These are phyloP conservation scores for Aegilops sharonensis DNA, from an alignment of 176 grass and related monocot species.

Conservation along the genomic window DNA sequence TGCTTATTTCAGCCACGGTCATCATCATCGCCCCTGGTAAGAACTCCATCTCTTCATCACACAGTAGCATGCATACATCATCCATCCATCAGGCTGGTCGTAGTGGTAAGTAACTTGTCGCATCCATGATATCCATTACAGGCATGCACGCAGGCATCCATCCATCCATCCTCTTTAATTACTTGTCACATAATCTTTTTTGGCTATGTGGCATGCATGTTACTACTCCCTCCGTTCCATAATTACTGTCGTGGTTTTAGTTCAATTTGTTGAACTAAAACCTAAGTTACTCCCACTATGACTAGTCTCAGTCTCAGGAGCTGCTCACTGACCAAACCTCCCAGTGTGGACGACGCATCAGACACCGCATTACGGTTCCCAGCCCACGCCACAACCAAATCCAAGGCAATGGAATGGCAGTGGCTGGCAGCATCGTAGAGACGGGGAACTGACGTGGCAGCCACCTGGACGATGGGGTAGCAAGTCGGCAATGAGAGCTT, in stretches of 20 bases:
- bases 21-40: not conserved
- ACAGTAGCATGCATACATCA: too few relatives aligned
- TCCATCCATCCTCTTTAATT: too few relatives aligned
- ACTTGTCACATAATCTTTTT: too few relatives aligned
- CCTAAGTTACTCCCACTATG: too few relatives aligned
- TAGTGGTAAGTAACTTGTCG: too few relatives aligned
- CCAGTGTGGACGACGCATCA: not conserved
- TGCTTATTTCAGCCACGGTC: not conserved
- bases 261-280: too few relatives aligned
- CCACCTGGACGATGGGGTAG: not conserved
- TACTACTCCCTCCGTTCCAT: too few relatives aligned
- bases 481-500: not conserved
- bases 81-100: not conserved
- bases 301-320: not conserved
- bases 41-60: too few relatives aligned
- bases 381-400: not conserved
- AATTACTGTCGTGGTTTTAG: too few relatives aligned
- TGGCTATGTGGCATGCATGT: too few relatives aligned
- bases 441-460: not conserved
- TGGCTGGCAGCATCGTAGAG: constrained; percentile 21
- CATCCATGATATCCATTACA: too few relatives aligned
- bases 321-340: constrained; percentile 13
- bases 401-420: not conserved
- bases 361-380: not conserved
- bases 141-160: too few relatives aligned